A percentile compares a stretch with the other conserved stretches of the same genome.
phyloP scores from a whole-genome alignment of 2,329 filamentous ascomycete species.

The Trichoderma sp. region DNA sequence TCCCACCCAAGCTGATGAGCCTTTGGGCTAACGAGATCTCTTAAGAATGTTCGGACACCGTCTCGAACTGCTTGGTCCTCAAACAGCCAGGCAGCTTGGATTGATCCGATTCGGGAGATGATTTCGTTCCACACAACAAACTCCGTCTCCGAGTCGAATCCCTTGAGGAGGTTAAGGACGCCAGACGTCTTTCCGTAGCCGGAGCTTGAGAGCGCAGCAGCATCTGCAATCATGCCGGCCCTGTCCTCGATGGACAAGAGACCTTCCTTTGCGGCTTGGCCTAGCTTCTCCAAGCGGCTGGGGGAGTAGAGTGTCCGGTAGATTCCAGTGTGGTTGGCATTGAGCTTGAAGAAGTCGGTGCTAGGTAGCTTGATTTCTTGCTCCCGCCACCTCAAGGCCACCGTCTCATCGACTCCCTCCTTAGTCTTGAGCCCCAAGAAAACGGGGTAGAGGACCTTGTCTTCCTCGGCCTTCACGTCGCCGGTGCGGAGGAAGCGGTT shows the following conservation, averaged over 20 bases:
- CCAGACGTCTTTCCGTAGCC: conserved; percentile 94
- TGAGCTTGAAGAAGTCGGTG: conserved; percentile 92
- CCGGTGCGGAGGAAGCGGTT: conserved; percentile 92
- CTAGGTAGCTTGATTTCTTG: conserved; percentile 72
- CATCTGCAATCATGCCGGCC: conserved; percentile 91
- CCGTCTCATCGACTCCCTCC: conserved; percentile 69
- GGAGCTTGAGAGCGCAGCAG: conserved; percentile 81
- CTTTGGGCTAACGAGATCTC: conserved; percentile 71
- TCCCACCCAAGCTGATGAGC: conserved; percentile 86
- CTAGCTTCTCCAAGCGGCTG: conserved; percentile 81
- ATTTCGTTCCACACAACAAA: conserved; percentile 97
- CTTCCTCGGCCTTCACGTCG: conserved; percentile 90
- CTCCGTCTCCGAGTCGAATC: conserved; percentile 77
- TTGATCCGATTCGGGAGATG: conserved; percentile 69
- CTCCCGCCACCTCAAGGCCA: conserved; percentile 54
- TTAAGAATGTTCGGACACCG: conserved; percentile 79
- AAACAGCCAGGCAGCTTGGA: conserved; percentile 77
- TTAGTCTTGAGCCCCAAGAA: conserved; percentile 83
- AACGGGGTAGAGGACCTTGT: conserved; percentile 81
- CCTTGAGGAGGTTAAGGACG: conserved; percentile 77
- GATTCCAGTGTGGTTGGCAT: conserved; percentile 88
- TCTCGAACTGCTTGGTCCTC: conserved; percentile 71
- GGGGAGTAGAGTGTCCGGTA: conserved; percentile 88
- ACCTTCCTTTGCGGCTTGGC: conserved; percentile 69
- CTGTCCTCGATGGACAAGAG: conserved; percentile 84